Percentiles rank a stretch among this genome's conserved stretches.
Conservation (phyloP, 306 rosid species). For the Quercus agrifolia region DNA sequence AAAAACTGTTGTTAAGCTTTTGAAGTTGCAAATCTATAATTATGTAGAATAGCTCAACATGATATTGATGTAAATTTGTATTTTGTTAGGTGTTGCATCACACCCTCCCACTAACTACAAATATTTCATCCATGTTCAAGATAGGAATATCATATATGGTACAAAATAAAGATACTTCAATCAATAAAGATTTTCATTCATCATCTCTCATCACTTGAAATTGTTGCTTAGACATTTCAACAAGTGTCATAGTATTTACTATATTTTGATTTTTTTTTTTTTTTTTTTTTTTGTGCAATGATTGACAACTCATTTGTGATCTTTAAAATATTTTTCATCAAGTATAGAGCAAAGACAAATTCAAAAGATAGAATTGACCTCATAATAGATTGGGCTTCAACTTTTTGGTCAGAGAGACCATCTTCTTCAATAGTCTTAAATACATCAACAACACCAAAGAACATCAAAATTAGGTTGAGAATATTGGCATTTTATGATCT, state of each 20-base stretch:
- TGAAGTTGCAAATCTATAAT: no score
- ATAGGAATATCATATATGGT: no score
- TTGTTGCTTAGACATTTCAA: no score
- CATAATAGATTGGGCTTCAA: neutral
- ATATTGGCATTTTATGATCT: neutral
- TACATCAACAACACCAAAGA: neutral
- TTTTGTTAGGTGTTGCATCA: no score
- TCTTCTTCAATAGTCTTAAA: neutral
- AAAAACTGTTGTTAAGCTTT: no score
- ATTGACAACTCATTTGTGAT: conserved; percentile 1
- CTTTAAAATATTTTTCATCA: neutral
- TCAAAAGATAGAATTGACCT: neutral
- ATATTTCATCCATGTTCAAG: no score
- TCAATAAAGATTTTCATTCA: no score
- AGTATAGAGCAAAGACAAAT: neutral
- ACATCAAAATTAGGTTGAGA: neutral
- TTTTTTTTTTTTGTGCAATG: neutral
- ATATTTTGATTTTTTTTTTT: neutral
- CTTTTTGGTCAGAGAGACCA: neutral
- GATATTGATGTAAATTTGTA: no score
- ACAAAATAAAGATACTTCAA: no score
- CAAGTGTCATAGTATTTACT: neutral
- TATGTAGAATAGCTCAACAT: no score
- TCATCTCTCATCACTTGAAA: no score
- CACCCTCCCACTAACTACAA: no score